Base-by-base conservation (phyloP, 2,329 filamentous ascomycete genomes). In the Ascomycota sp. region DNA sequence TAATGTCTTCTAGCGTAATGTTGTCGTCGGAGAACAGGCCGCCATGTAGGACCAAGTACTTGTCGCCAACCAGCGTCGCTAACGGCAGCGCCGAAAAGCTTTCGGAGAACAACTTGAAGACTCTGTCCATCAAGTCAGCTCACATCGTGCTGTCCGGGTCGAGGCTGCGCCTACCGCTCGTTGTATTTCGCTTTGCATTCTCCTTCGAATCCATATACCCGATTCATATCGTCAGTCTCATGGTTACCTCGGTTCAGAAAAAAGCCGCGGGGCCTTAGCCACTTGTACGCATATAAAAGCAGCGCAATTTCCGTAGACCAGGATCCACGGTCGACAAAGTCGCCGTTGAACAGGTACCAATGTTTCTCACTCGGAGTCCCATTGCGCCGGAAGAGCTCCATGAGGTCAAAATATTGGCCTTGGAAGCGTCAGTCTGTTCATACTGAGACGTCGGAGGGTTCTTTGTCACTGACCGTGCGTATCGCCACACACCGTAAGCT, bases 161-260 rank as follows among this genome's bases (percentile, higher is more conserved):
- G 12, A 29, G 10, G 29, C 8, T 16, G 11, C 13, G 27, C 13
- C n/a, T 25, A 46, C 60, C 62, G 76, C 56, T 92, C 89, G 52
- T 81, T 93, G 58, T 98, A 98, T 59, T 98, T 98, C 45, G 82
- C 81, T 55, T 86, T 89, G 64, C 89, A 95, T 54, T 98, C 89
- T 50, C 89, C 89, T 56, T 98, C 89, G 47, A 98, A 98, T 12
- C 89, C 89, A 51, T 98, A 98, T 35, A 89, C 84, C 43, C 82
- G 74, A 64, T 98, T 98, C 89, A 98, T 98, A 56, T 93, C 86
- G 52, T 95, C 86, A 33, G 89, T 95, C 60, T 98, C 89, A 58
- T 98, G 89, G 57, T 98, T 98, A 44, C 89, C 89, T 40, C 89
- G 74, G 64, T 98, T 98, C 41, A 98, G 62, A 69, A 92, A 95